Evolutionary conservation across 345 rosid genomes (phyloP), one percentile per base, ranked within the genome.

Genomic region (Aquilaria yunnanensis): DNA sequence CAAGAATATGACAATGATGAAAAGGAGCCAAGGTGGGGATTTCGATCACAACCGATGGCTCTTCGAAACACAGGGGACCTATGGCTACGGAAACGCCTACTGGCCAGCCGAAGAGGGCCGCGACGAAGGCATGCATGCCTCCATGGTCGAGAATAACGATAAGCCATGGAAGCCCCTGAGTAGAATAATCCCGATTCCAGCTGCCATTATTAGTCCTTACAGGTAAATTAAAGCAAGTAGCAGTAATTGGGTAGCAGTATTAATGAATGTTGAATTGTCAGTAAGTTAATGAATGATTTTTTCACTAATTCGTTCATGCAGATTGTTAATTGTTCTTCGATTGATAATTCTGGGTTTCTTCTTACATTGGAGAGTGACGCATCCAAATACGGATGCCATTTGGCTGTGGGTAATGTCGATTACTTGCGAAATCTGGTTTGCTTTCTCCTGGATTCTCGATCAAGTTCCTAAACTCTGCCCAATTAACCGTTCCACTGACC

Each of bases 81-180:
- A 94, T 3, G 99, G 97, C 11, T 85, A 88, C 43, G 97, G 92
- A 0, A 94, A 85, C 69, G 97, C 97, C 2, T 84, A 61, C 54
- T 82, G 86, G 95, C 96, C 91, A 9, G 87, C 81, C 46, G 96
- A 87, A 7, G 94, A 83, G n/a, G 92, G 75, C 12, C 81, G 70
- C 14, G 85, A 76, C 9, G 89, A 86, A 6, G 84, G 86, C 50
- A 47, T 83, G 59, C 80, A 67, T 3, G 84, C 85, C 1, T 83
- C 83, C 33, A 67, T 82, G 72, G 37, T 83, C 29, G 97, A 90
- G 30, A 77, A 73, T 13, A 76, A 74, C 33, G 97, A 94, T 62
- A 94, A 94, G 70, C 97, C 97, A 2, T 94, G 99, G 96, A 80
- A 80, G 57, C 97, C 99, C 11, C 76, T 90, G 9, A 88, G 97